Conservation (phyloP, 345 rosid genomes). For the Salix udensis region DNA sequence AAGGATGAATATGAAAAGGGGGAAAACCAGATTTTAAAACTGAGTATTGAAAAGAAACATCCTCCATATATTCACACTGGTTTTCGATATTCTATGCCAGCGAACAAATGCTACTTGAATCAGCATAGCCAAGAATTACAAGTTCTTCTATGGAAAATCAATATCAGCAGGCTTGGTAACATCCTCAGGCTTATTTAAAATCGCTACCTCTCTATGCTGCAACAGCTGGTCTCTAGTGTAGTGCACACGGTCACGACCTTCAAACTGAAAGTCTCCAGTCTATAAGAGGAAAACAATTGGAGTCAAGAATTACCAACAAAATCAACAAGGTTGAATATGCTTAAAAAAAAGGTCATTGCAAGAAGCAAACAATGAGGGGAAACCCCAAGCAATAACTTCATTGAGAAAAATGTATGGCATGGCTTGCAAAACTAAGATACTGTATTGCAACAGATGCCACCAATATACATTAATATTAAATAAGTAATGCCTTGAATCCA, state of each 20-base stretch:
- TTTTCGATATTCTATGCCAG: neutral
- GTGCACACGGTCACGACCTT: constrained; percentile 54
- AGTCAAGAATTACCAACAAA: constrained; percentile 11
- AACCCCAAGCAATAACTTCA: neutral
- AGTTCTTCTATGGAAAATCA: neutral
- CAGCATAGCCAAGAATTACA: neutral
- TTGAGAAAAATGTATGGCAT: neutral
- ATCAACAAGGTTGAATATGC: neutral
- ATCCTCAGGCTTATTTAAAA: neutral
- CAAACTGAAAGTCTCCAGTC: constrained; percentile 67
- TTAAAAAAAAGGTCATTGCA: neutral
- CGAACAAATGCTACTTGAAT: neutral
- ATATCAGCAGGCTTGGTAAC: neutral
- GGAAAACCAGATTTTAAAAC: neutral
- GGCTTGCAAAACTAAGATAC: neutral
- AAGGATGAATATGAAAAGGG: neutral
- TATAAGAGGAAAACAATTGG: constrained; percentile 23
- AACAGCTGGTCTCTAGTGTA: constrained; percentile 72
- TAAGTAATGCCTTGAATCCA: neutral
- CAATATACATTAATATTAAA: neutral
- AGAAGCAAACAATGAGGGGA: neutral
- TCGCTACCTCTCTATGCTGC: constrained; percentile 60
- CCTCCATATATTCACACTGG: neutral
- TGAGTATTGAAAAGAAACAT: neutral
- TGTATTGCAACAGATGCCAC: neutral